Evolutionary conservation across 202 grass and related monocot genomes (phyloP).

Genomic region (Brachypodium distachyon): DNA sequence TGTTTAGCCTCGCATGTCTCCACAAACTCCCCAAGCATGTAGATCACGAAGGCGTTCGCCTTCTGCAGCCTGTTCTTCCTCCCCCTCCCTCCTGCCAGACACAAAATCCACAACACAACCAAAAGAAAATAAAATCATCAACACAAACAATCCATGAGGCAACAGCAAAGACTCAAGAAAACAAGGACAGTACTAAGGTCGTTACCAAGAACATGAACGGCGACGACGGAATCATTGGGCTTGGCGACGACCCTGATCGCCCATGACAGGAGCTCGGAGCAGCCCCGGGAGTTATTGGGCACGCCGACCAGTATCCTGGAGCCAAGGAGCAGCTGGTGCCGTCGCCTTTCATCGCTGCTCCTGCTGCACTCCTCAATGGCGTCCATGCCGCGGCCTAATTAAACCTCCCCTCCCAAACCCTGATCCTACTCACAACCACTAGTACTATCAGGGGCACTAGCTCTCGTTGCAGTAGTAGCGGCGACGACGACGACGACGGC

Average conservation of each 20-base stretch:
- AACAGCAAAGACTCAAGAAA: neutral
- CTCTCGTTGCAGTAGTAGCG: neutral
- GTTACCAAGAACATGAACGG: slow-evolving; percentile 69
- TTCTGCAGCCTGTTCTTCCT: slow-evolving; percentile 70
- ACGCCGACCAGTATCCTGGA: slow-evolving; percentile 75
- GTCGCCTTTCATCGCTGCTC: neutral
- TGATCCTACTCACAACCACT: neutral
- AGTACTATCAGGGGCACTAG: neutral
- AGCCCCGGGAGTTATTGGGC: slow-evolving; percentile 43
- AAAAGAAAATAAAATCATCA: neutral
- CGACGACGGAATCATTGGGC: slow-evolving; percentile 73
- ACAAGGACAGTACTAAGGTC: neutral
- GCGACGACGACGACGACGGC: slow-evolving; percentile 10
- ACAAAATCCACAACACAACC: neutral
- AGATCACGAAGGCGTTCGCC: slow-evolving; percentile 79
- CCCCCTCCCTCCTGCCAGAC: slow-evolving; percentile 41
- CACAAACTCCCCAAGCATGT: slow-evolving; percentile 75
- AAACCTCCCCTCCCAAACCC: neutral
- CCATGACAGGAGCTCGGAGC: slow-evolving; percentile 82
- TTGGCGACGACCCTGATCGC: slow-evolving; percentile 50
- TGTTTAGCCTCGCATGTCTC: slow-evolving; percentile 70
- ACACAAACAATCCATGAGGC: neutral
- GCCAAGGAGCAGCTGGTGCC: neutral
- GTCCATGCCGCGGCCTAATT: slow-evolving; percentile 73
- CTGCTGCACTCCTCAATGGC: slow-evolving; percentile 50